A percentile compares a stretch with the other conserved stretches of the same genome.
phyloP scores from a whole-genome alignment of 257 asterid species.

The Fraxinus anomala region DNA sequence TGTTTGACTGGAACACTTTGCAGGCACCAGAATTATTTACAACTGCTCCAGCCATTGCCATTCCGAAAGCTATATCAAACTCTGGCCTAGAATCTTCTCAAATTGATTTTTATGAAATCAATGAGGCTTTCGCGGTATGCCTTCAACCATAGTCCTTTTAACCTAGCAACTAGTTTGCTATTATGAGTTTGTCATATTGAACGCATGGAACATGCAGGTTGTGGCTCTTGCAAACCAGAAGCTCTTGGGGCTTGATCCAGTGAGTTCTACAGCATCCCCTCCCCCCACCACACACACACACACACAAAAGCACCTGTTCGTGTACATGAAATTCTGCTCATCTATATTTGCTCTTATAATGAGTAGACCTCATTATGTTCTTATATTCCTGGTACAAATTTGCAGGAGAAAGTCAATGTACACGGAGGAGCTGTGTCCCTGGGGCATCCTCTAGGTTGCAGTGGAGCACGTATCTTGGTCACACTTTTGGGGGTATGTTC shows the following conservation, averaged over 20 bases:
- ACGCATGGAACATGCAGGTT: conserved; percentile 53
- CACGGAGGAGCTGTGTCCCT: conserved; percentile 97
- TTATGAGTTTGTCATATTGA: conserved; percentile 3
- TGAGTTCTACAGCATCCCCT: conserved; percentile 39
- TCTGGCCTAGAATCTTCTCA: conserved; percentile 84
- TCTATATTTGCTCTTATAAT: neutral
- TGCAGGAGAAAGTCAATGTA: conserved; percentile 85
- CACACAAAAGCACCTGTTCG: neutral
- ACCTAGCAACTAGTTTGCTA: neutral
- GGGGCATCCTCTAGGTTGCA: conserved; percentile 99
- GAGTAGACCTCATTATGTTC: neutral
- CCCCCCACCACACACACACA: neutral
- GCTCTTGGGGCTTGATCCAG: conserved; percentile 68
- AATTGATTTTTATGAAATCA: conserved; percentile 88
- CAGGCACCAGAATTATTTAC: conserved; percentile 98
- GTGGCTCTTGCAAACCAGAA: conserved; percentile 98
- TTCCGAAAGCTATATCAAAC: conserved; percentile 86
- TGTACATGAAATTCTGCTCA: neutral
- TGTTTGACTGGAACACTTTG: conserved; percentile 24
- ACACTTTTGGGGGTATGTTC: conserved; percentile 89
- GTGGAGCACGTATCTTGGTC: conserved; percentile 97
- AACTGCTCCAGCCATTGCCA: conserved; percentile 92
- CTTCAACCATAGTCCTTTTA: conserved; percentile 22
- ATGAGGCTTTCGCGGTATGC: conserved; percentile 92
- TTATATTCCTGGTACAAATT: conserved; percentile 15